Evolutionary conservation across 306 rosid genomes (phyloP), one percentile per base, ranked within the genome.

Genomic region (Vigna unguiculata): DNA sequence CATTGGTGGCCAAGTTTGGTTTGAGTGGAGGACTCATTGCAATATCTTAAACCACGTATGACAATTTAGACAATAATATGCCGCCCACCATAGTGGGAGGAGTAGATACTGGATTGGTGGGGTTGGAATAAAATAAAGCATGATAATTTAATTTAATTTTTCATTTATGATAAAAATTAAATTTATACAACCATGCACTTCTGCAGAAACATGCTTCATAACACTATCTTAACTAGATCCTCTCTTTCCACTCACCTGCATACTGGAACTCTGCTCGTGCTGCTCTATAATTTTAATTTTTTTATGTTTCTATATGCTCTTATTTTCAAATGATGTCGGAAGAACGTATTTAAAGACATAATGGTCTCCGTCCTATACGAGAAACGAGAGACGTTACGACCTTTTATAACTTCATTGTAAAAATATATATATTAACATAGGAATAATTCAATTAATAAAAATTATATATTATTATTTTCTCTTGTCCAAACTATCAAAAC

Each of bases 171-270:
- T 40, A 38, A 4, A 19, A 2, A 63, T 4, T 10, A 38, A 63
- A 19, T 20, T 19, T 19, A 17, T 20, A 40, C 32, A 20, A 83
- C 80, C 80, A 30, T 69, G 48, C 72, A 58, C 54, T 69, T 59
- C 54, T 74, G 66, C 8, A 45, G 12, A 60, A 76, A 68, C 83
- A 83, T 73, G 46, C 82, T 38, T 78, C 72, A 79, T 66, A 54
- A 72, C 21, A 74, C 64, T 58, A 68, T 38, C 9, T 15, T 8
- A 14, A 52, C 15, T 17, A 69, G 9, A 58, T 38, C 40, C 28
- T 32, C 32, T 28, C 16, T 19, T 12, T 17, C 30, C 58, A 25
- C 21, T 16, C 16, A 9, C 62, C 41, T 34, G 22, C 40, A 36
- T 9, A 54, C 67, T 34, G 11, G 59, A 58, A 75, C 46, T 46